A percentile compares a stretch with the other conserved stretches of the same genome.
phyloP scores from a whole-genome alignment of 2,329 filamentous ascomycete genomes.

The Boeremia lycopersici region DNA sequence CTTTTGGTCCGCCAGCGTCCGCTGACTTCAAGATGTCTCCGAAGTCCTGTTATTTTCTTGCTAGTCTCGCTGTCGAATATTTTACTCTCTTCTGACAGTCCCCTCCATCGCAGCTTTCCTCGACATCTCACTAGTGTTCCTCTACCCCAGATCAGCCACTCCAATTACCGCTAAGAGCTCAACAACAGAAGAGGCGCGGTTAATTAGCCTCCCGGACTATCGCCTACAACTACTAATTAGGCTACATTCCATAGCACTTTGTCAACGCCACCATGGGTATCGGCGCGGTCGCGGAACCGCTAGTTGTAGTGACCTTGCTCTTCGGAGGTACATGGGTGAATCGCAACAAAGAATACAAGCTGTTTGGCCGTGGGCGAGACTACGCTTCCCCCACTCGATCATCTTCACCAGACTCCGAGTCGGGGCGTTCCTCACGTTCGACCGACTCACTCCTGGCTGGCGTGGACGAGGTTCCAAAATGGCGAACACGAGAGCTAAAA shows the following conservation, averaged over 20 bases:
- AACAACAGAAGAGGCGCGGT: constrained; percentile 1
- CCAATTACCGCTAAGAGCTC: neutral
- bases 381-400: constrained; percentile 35
- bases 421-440: constrained; percentile 47
- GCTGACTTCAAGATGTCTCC: constrained; percentile 9
- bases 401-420: constrained; percentile 49
- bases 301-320: constrained; percentile 64
- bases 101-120: neutral
- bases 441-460: constrained; percentile 51
- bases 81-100: neutral
- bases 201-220: neutral
- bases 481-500: constrained; percentile 57
- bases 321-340: constrained; percentile 69
- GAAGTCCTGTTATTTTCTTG: neutral
- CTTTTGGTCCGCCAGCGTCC: constrained; percentile 12
- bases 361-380: constrained; percentile 38
- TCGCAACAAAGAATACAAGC: constrained; percentile 52
- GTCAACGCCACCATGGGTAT: constrained; percentile 54
- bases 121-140: neutral
- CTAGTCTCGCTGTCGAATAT: neutral
- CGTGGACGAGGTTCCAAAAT: constrained; percentile 51
- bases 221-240: too few relatives aligned
- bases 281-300: constrained; percentile 65
- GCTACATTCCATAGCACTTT: neutral
- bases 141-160: neutral